Evolutionary conservation across 441 rosid genomes (phyloP).

Genomic region (Metrosideros polymorpha): DNA sequence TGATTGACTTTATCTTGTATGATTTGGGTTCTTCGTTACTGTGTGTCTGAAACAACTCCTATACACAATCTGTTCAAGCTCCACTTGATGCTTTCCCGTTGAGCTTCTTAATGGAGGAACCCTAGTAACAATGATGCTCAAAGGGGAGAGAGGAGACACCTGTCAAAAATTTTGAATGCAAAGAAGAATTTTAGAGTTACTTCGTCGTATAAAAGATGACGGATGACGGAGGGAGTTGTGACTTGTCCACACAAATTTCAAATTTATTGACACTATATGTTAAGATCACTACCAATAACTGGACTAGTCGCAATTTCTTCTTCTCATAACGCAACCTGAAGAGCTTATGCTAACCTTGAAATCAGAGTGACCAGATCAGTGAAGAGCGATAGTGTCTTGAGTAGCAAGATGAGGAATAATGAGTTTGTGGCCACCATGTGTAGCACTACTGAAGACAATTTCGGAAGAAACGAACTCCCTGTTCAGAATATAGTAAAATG

Average conservation of each 20-base stretch:
- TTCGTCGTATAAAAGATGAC: neutral
- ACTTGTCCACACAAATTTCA: neutral
- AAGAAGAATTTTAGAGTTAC: neutral
- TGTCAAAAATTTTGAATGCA: neutral
- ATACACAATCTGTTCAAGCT: neutral
- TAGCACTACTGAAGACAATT: conserved; percentile 51
- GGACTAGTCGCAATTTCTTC: neutral
- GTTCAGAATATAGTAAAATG: conserved; percentile 8
- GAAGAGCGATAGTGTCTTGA: neutral
- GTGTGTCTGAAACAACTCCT: neutral
- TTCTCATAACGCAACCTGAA: neutral
- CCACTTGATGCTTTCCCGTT: neutral
- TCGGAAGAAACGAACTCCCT: conserved; percentile 84
- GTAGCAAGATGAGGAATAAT: neutral
- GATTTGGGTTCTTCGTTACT: neutral
- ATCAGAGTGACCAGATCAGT: neutral
- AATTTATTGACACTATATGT: neutral
- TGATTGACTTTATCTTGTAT: neutral
- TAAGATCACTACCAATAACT: neutral
- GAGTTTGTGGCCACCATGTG: neutral
- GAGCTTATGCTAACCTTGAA: neutral
- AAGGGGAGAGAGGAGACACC: neutral
- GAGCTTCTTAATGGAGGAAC: neutral
- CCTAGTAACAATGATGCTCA: neutral
- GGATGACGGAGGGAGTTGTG: neutral